Conservation (phyloP, 495 filamentous ascomycete species). For the Hypoxylon trugodes region DNA sequence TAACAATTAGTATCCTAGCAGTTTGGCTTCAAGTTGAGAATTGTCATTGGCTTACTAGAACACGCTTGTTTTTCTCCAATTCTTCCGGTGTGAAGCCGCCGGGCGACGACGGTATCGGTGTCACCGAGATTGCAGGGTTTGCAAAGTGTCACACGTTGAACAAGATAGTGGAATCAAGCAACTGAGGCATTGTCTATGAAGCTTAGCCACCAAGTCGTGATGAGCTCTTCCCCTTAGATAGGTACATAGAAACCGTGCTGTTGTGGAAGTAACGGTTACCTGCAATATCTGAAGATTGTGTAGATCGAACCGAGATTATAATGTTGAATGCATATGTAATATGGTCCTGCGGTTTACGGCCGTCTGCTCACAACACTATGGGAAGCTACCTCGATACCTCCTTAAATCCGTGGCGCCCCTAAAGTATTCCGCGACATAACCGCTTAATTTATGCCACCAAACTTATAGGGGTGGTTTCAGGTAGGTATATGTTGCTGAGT, state of each 20-base stretch:
- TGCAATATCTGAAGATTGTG: conserved; percentile 21
- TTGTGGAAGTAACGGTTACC: conserved; percentile 30
- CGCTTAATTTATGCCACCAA: too few relatives aligned
- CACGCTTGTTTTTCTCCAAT: neutral
- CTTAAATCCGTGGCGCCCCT: too few relatives aligned
- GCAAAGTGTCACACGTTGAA: conserved; percentile 27
- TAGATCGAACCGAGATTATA: conserved; percentile 5
- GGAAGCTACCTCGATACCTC: too few relatives aligned
- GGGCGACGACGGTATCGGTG: conserved; percentile 29
- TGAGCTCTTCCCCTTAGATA: neutral
- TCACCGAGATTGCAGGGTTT: conserved; percentile 9
- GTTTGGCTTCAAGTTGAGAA: too few relatives aligned
- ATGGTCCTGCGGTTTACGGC: too few relatives aligned
- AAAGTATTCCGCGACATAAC: too few relatives aligned
- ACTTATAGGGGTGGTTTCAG: too few relatives aligned
- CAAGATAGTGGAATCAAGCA: conserved; percentile 12
- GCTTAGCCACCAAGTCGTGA: neutral
- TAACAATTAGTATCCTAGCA: too few relatives aligned
- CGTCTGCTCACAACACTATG: too few relatives aligned
- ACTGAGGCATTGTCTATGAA: conserved; percentile 3
- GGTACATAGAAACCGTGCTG: conserved; percentile 9
- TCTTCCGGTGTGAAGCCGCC: neutral
- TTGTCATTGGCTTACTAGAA: too few relatives aligned
- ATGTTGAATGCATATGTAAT: neutral
- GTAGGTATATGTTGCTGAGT: too few relatives aligned